Base-by-base conservation (phyloP, 805 yeast species). In the Candida ovalis region DNA sequence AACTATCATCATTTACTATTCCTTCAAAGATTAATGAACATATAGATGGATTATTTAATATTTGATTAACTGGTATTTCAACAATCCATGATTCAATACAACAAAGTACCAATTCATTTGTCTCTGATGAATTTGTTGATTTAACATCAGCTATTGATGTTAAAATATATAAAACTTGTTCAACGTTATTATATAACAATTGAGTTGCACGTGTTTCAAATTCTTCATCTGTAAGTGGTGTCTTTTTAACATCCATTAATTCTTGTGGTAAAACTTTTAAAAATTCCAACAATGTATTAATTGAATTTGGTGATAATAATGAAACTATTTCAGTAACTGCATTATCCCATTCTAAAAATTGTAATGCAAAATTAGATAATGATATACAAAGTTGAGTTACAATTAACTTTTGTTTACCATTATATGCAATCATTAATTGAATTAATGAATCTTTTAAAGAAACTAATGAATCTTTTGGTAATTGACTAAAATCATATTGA, bases 201-300 rank as follows among this genome's bases (percentile, higher is more conserved):
- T 78, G 79, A 40, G 74, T 70, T 2, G 86, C 80, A 60, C 97
- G 78, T 1, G 64, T 54, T 46, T 78, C 75, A 60, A 85, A 86
- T 62, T 92, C 96, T 42, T 86, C 91, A 62, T 87, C 94, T 4
- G 89, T 80, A 53, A 92, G 72, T 17, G 91, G 84, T 1, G 94
- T 80, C 49, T 82, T 82, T 55, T 84, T 86, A 44, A 83, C 81
- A 57, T 86, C 95, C 40, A 83, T 68, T 40, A 90, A 76, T 67
- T 94, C 99, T 64, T 94, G 98, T 1, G 99, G 99, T 48, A 94
- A 70, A 44, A 94, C 84, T 62, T 82, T 84, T 53, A 94, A 75
- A 59, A 92, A 90, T 61, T 88, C 95, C 47, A 95, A 71, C 39
- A 92, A 64, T 43, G 80, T 69, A 4, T 70, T 62, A 57, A 76